phyloP scores from a whole-genome alignment of 2,329 filamentous ascomycete genomes.

The Mycocentrospora acerina region DNA sequence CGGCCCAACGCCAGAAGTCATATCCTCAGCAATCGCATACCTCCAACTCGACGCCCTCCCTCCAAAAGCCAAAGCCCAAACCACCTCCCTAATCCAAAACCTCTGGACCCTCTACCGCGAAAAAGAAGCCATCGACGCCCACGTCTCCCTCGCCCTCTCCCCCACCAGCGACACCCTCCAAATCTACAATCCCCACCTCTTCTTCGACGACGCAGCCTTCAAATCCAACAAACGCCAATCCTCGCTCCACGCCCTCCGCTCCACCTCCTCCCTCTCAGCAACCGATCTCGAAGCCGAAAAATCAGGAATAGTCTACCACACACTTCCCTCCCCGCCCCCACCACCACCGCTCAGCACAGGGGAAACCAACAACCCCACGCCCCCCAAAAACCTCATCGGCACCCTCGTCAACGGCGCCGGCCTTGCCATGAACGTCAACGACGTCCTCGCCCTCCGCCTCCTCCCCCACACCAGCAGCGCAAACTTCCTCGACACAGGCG shows the following conservation, averaged over 20 bases:
- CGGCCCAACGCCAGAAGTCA: conserved; percentile 42
- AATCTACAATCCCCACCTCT: conserved; percentile 58
- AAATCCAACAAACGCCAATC: conserved; percentile 62
- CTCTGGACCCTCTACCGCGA: conserved; percentile 62
- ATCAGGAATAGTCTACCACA: conserved; percentile 78
- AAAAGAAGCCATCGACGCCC: conserved; percentile 66
- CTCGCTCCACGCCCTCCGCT: conserved; percentile 60
- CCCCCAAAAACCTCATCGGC: conserved; percentile 64
- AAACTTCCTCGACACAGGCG: conserved; percentile 89
- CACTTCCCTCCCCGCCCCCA: conserved; percentile 42
- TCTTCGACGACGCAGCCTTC: conserved; percentile 71
- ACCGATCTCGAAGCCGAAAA: conserved; percentile 65
- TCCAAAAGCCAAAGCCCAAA: conserved; percentile 46
- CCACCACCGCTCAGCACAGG: conserved; percentile 6
- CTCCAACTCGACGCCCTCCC: conserved; percentile 55
- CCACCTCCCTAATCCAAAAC: conserved; percentile 53
- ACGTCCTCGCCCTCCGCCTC: conserved; percentile 69
- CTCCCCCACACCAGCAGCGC: conserved; percentile 63
- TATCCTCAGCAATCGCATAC: conserved; percentile 52
- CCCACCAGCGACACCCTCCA: conserved; percentile 45
- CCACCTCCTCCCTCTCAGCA: conserved; percentile 53
- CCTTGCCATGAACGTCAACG: conserved; percentile 87
- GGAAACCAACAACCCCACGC: conserved; percentile 26
- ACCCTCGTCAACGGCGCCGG: conserved; percentile 88
- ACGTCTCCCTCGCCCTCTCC: conserved; percentile 51